Evolutionary conservation across 2,329 filamentous ascomycete genomes (phyloP).

Genomic region (Cladosporium colombiae): DNA sequence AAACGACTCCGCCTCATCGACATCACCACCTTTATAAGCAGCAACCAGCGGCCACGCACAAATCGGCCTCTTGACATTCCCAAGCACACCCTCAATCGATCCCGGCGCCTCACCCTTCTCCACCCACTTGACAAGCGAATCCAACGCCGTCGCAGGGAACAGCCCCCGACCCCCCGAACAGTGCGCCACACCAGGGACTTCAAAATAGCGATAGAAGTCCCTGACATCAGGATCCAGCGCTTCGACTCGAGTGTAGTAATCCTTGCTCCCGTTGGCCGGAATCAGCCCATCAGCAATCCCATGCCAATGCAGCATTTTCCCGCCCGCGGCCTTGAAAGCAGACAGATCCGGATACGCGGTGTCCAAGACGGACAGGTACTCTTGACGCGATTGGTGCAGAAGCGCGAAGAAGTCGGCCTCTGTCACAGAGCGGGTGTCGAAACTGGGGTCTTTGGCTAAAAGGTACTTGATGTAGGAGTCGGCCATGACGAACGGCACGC

Average conservation of each 20-base stretch:
- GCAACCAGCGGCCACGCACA: constrained; percentile 42
- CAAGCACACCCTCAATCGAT: constrained; percentile 34
- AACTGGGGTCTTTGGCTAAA: constrained; percentile 48
- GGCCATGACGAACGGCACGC: constrained; percentile 46
- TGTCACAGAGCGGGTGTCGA: constrained; percentile 43
- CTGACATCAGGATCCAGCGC: constrained; percentile 28
- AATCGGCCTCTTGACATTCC: constrained; percentile 49
- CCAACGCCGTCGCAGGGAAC: constrained; percentile 27
- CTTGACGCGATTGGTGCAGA: constrained; percentile 41
- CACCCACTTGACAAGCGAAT: constrained; percentile 32
- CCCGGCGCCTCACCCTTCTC: constrained; percentile 34
- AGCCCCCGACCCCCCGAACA: constrained; percentile 38
- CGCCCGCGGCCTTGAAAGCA: constrained; percentile 36
- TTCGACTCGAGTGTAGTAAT: constrained; percentile 37
- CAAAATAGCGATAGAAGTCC: constrained; percentile 43
- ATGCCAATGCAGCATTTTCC: constrained; percentile 21
- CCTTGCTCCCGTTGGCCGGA: constrained; percentile 33
- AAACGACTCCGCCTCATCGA: constrained; percentile 33
- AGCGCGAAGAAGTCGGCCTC: constrained; percentile 44
- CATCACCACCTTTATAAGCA: constrained; percentile 42
- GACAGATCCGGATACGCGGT: constrained; percentile 39
- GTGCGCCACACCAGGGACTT: constrained; percentile 43
- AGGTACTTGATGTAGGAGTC: constrained; percentile 53
- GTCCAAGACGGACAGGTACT: constrained; percentile 45
- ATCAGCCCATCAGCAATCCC: constrained; percentile 33